A percentile compares a stretch with the other conserved stretches of the same genome.
These are phyloP conservation scores for Erysimum cheiri DNA, from an alignment of 441 rosid species.

Conservation along the genomic window DNA sequence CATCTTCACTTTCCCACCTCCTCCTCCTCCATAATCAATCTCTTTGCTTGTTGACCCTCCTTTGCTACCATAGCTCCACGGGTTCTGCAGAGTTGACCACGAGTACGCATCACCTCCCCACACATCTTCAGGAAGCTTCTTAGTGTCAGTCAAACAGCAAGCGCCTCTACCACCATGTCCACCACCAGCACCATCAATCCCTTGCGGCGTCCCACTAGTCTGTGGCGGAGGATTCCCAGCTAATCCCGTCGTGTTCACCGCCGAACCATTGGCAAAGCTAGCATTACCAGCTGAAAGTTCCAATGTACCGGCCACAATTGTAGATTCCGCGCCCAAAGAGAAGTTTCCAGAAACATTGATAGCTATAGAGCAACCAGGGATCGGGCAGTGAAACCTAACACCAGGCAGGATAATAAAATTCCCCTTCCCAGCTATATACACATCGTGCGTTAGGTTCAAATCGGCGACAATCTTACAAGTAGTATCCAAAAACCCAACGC, in stretches of 20 bases:
- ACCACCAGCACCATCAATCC: conserved; percentile 88
- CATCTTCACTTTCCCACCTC: conserved; percentile 81
- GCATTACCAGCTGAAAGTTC: conserved; percentile 75
- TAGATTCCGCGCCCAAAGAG: conserved; percentile 65
- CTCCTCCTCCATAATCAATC: conserved; percentile 89
- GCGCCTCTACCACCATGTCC: conserved; percentile 99
- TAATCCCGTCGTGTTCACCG: conserved; percentile 75
- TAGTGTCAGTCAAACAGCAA: conserved; percentile 69
- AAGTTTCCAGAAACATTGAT: conserved; percentile 83
- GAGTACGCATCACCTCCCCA: conserved; percentile 99
- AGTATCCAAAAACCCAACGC: conserved; percentile 80
- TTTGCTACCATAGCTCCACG: conserved; percentile 82
- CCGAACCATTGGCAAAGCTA: conserved; percentile 61
- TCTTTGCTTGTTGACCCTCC: conserved; percentile 90
- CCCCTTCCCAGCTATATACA: conserved; percentile 85
- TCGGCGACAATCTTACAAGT: conserved; percentile 82
- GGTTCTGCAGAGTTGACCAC: conserved; percentile 78
- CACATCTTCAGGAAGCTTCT: conserved; percentile 85
- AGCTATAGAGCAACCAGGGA: conserved; percentile 68
- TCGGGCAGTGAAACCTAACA: conserved; percentile 69
- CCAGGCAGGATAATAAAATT: conserved; percentile 75
- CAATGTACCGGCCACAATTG: conserved; percentile 70
- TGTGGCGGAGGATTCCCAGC: conserved; percentile 87
- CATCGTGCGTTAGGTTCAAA: conserved; percentile 81
- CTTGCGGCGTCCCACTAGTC: conserved; percentile 95